Base-by-base conservation (phyloP, 2,329 filamentous ascomycete genomes). In the Bertia moriformis region DNA sequence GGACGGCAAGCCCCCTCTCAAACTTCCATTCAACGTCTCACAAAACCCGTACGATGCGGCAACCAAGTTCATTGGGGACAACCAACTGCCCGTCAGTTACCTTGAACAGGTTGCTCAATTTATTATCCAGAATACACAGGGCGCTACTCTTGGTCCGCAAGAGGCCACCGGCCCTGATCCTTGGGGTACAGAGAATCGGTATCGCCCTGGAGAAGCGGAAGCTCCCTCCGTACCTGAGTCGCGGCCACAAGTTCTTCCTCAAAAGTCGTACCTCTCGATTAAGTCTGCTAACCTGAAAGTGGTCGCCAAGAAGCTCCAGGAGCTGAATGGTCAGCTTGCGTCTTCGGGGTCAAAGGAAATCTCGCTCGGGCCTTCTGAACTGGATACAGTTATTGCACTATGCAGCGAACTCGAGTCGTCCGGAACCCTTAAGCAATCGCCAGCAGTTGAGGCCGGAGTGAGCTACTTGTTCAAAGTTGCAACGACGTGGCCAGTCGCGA, bases 11-110 rank as follows among this genome's bases (percentile, higher is more conserved):
- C 88, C 89, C 12, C 77, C 89, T 1, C 66, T 96, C 36, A 95
- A 95, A 58, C 68, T 96, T n/a, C 87, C 89, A 0, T 96, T 83
- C 60, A 95, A 96, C 54, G 69, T 89, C 12, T 86, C 83, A 1
- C 82, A 95, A 53, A 95, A 95, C 48, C 85, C 87, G 0, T 96
- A 93, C 56, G 84, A 94, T 49, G 80, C 82, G 2, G 89, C 91
- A 0, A 85, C 82, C 24, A 94, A 86, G 52, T 98, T 96, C 48
- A 78, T 96, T 37, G 73, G 80, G 49, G 78, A 88, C 51, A 93
- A 96, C 49, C 82, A 95, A 52, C 69, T 96, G 1, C 85, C 89
- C 1, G 71, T 93, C 40, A 76, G 73, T 3, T 96, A 94, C 52
- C 69, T 95, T 13, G 89, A 96, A 48, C 84, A 87, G 53, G 87